Base-by-base conservation (phyloP, 768 basidiomycete genomes). In the Mycena polygramma region DNA sequence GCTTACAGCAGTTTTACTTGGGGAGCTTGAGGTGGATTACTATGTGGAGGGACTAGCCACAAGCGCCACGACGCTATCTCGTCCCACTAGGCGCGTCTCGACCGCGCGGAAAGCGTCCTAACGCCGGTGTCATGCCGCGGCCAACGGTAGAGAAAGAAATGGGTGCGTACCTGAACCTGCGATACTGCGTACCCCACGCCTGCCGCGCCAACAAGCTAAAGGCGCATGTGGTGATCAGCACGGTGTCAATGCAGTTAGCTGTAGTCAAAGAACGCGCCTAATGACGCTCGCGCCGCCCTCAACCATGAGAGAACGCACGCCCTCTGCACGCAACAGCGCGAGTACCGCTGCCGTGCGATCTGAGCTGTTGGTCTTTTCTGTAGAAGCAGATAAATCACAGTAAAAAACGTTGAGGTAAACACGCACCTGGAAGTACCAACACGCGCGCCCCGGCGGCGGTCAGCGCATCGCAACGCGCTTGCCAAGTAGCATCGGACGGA, bases 261-360 rank as follows among this genome's bases (percentile, higher is more conserved):
- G 66, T 20, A n/a, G 64, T 14, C 63, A 17, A 95, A 94, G 1
- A 93, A 90, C 8, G 86, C 83, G 35, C 30, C 11, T n/a, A 66
- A 99, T 95, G 71, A 99, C 85, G 11, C 82, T 81, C 11, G 95
- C 93, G 19, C 98, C 98, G 61, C 98, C 98, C 82, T 99, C 98
- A 8, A 98, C 94, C 97, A 99, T 99, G 63, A 98, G 82, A 14
- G 91, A 92, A 14, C 81, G 80, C 70, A 97, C 84, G 4, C 88
- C 90, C n/a, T 85, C 81, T 14, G 80, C 79, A n/a, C 80, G 80
- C 30, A 98, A 82, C 9, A 81, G 80, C 15, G 72, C 74, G 7
- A 96, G 87, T 20, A 94, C 78, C 7, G 77, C 76, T 4, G 80
- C 76, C 37, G 94, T 79, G 35, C 86, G 81, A 22, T 77, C 30